Conservation (phyloP, 768 basidiomycete species). For the Calvatia gigantea region DNA sequence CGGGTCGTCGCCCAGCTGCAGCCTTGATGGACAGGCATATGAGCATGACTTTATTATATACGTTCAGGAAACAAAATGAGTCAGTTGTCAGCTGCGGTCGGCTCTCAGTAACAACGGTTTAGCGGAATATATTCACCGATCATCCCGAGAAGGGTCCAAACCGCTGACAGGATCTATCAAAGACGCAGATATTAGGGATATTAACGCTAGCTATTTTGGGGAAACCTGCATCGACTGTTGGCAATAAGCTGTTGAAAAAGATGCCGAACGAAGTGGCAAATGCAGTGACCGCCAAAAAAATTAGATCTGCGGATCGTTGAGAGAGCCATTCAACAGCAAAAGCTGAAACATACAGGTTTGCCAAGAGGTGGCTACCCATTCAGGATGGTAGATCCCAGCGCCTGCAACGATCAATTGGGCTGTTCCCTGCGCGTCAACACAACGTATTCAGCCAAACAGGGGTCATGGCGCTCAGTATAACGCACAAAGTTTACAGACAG, state of each 20-base stretch:
- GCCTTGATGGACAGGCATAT: constrained; percentile 57
- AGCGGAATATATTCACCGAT: constrained; percentile 31
- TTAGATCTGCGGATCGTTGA: constrained; percentile 33
- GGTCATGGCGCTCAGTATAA: neutral
- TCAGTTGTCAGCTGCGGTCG: neutral
- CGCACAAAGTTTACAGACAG: constrained; percentile 61
- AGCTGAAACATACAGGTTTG: constrained; percentile 43
- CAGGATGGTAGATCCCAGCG: constrained; percentile 51
- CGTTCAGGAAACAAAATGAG: neutral
- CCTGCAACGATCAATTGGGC: constrained; percentile 60
- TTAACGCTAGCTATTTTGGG: neutral
- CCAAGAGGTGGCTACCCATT: constrained; percentile 57
- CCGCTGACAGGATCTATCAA: constrained; percentile 50
- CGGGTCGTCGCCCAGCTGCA: constrained; percentile 48
- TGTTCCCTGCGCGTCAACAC: constrained; percentile 36
- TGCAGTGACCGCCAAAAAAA: constrained; percentile 52
- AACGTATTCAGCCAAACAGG: neutral
- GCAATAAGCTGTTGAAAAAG: constrained; percentile 50
- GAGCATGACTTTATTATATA: constrained; percentile 41
- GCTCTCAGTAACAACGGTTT: neutral
- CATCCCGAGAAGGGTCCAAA: constrained; percentile 60
- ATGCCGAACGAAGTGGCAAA: constrained; percentile 49
- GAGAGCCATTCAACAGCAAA: neutral
- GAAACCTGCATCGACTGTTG: constrained; percentile 43
- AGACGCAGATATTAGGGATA: neutral